Conservation (phyloP, 2,329 filamentous ascomycete genomes). For the Fusarium temperatum region DNA sequence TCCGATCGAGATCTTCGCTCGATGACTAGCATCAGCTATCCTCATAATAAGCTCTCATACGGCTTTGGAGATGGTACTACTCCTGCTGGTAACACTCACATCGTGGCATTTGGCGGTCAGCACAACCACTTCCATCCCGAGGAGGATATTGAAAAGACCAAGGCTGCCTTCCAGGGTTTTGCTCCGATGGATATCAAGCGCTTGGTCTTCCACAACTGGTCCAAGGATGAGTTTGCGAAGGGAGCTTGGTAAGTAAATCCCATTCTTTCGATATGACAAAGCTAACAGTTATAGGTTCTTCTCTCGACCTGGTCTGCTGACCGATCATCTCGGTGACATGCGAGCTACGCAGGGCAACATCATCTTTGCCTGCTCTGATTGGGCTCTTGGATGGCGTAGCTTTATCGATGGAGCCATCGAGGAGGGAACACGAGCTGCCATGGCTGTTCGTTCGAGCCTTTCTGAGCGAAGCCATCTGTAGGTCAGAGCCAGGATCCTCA, state of each 20-base stretch:
- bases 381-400: conserved; percentile 59
- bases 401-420: conserved; percentile 62
- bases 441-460: conserved; percentile 8
- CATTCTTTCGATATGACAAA: rapidly evolving
- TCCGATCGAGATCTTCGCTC: conserved; percentile 52
- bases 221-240: conserved; percentile 56
- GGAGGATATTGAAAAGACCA: conserved; percentile 48
- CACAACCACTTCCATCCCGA: conserved; percentile 56
- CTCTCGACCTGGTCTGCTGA: conserved; percentile 48
- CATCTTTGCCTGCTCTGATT: conserved; percentile 58
- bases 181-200: conserved; percentile 45
- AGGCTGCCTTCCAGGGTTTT: conserved; percentile 47
- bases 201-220: conserved; percentile 59
- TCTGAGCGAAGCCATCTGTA: conserved; percentile 5
- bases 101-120: conserved; percentile 56
- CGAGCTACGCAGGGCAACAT: conserved; percentile 53
- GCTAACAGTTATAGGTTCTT: conserved; percentile 45
- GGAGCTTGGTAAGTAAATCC: conserved; percentile 48
- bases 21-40: conserved; percentile 55
- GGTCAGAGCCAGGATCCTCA: rapidly evolving
- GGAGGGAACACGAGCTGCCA: conserved; percentile 49
- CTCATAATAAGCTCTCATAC: conserved; percentile 54
- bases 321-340: conserved; percentile 52
- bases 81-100: conserved; percentile 56
- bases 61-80: conserved; percentile 56